phyloP scores from a whole-genome alignment of 208 protist genomes.

The Jaenimonas drosophilae region DNA sequence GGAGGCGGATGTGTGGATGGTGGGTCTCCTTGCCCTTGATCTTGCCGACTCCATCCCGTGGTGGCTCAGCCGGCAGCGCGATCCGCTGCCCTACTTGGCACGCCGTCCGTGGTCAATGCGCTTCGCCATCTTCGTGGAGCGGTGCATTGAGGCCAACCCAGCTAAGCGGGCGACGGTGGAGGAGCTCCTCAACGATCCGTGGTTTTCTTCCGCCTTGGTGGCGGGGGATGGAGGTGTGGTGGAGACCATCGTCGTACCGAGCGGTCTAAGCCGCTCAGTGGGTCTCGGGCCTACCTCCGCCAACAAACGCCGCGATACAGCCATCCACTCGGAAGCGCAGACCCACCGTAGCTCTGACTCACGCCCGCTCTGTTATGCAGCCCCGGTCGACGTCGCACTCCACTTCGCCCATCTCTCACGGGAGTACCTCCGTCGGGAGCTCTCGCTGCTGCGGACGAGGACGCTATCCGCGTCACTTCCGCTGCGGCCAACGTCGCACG shows the following conservation, averaged over 20 bases:
- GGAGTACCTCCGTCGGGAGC: no score
- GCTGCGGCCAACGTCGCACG: no score
- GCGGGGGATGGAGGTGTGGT: constrained; percentile 4
- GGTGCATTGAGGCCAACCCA: constrained; percentile 33
- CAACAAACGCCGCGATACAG: no score
- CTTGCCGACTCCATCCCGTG: constrained; percentile 44
- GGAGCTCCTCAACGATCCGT: constrained; percentile 65
- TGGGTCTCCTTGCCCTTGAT: constrained; percentile 62
- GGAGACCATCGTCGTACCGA: no score
- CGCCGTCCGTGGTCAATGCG: constrained; percentile 9
- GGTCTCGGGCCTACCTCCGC: no score
- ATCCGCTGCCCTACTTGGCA: constrained; percentile 12
- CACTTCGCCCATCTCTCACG: no score
- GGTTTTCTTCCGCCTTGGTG: constrained; percentile 49
- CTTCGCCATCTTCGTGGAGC: constrained; percentile 52
- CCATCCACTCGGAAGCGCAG: no score
- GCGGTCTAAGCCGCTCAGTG: no score
- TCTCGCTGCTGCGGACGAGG: no score
- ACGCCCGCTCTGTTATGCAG: background rate
- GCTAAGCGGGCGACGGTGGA: constrained; percentile 31
- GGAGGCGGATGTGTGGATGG: constrained; percentile 57
- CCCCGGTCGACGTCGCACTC: no score
- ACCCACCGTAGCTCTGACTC: background rate
- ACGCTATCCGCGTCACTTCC: no score
- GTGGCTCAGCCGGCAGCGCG: constrained; percentile 16